These are phyloP conservation scores for Leersia perrieri DNA, from an alignment of 176 grass and related monocot genomes.

Conservation along the genomic window DNA sequence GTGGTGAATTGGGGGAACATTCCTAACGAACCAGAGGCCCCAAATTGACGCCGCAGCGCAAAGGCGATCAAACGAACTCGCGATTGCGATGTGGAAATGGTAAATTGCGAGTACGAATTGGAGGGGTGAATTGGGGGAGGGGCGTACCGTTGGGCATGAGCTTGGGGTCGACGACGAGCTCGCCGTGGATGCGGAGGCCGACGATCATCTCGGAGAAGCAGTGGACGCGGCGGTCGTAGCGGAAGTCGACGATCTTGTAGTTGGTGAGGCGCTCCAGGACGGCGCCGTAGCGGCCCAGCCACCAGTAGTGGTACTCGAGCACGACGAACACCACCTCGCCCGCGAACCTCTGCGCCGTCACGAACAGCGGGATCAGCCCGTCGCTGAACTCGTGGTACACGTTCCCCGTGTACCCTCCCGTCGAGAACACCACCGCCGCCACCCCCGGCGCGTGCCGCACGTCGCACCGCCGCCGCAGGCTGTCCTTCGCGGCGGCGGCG, in stretches of 20 bases:
- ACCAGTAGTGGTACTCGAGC: slow-evolving; percentile 87
- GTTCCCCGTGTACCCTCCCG: slow-evolving; percentile 98
- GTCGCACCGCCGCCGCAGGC: slow-evolving; percentile 46
- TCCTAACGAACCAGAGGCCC: slow-evolving; percentile 20
- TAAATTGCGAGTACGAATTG: background rate
- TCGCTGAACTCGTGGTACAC: slow-evolving; percentile 99
- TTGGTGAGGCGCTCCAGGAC: slow-evolving; percentile 74
- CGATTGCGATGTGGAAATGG: background rate
- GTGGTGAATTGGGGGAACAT: background rate
- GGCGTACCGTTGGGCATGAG: slow-evolving; percentile 75
- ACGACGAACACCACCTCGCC: slow-evolving; percentile 91
- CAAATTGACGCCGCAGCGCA: slow-evolving; percentile 34
- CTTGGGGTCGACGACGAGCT: slow-evolving; percentile 85
- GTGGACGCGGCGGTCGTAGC: slow-evolving; percentile 72
- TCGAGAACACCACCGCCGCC: slow-evolving; percentile 86
- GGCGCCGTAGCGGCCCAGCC: slow-evolving; percentile 72
- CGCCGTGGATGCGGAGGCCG: slow-evolving; percentile 87
- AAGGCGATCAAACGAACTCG: background rate
- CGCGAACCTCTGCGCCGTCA: slow-evolving; percentile 77
- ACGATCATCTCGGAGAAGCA: slow-evolving; percentile 94
- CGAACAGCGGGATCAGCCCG: slow-evolving; percentile 86
- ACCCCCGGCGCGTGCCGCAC: slow-evolving; percentile 57
- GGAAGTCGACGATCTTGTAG: slow-evolving; percentile 83
- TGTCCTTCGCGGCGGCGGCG: background rate
- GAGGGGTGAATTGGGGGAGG: no score